Evolutionary conservation across 148 eudicot species (phyloP).

Genomic region (Hydrangea macrophylla): DNA sequence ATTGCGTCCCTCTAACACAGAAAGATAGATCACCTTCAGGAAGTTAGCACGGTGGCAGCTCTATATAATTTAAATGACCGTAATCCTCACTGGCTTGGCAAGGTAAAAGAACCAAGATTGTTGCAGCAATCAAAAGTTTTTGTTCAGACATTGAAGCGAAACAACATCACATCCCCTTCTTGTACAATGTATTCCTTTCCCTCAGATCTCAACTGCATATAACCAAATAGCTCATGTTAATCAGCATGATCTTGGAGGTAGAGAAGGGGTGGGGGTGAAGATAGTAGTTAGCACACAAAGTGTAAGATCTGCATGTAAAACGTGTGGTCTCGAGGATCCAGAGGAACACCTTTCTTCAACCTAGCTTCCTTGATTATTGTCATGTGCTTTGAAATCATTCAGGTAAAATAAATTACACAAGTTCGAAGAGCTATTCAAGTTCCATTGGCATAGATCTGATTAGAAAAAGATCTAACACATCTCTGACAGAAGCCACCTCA

Average conservation of each 20-base stretch:
- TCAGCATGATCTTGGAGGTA: background rate
- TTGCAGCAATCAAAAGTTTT: background rate
- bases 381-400: background rate
- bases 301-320: background rate
- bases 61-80: background rate
- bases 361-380: background rate
- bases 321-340: background rate
- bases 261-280: background rate
- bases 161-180: conserved; percentile 92
- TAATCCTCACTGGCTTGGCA: background rate
- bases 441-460: too few species aligned
- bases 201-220: conserved; percentile 78
- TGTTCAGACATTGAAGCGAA: conserved; percentile 77
- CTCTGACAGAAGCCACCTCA: too few species aligned
- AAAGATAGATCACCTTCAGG: background rate
- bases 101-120: background rate
- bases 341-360: background rate
- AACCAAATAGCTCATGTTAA: conserved; percentile 11
- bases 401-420: background rate
- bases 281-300: background rate
- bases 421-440: background rate
- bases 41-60: background rate
- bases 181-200: conserved; percentile 78
- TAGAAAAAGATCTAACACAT: too few species aligned
- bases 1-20: background rate